Percentiles rank a stretch among this genome's conserved stretches.
These are phyloP conservation scores for Dinochytrium kinnereticum DNA, from an alignment of 371 early-diverging fungal genomes.

Conservation along the genomic window DNA sequence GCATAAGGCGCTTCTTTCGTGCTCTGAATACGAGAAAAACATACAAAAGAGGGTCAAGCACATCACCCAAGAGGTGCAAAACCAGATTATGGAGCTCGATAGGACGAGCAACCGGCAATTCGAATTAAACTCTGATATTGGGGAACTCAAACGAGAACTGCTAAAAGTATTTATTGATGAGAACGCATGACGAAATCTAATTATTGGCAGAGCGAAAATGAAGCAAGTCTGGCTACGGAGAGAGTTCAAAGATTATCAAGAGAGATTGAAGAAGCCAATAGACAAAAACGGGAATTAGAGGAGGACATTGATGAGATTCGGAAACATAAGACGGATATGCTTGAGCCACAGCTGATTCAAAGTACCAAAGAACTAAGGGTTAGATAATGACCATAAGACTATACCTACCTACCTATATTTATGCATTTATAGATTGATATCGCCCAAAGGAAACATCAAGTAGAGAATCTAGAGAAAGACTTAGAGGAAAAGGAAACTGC, in stretches of 20 bases:
- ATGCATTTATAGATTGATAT: slow-evolving; percentile 49
- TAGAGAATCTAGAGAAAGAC: slow-evolving; percentile 64
- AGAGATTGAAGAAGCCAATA: slow-evolving; percentile 55
- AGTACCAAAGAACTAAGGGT: slow-evolving; percentile 64
- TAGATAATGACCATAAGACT: background rate
- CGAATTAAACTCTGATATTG: slow-evolving; percentile 56
- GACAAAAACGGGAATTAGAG: slow-evolving; percentile 43
- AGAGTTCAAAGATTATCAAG: slow-evolving; percentile 48
- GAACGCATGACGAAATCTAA: background rate
- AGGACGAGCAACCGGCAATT: slow-evolving; percentile 50
- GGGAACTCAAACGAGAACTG: slow-evolving; percentile 61
- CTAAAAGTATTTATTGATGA: slow-evolving; percentile 43
- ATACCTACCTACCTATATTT: background rate
- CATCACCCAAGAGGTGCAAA: slow-evolving; percentile 48
- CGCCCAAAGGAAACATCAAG: slow-evolving; percentile 59
- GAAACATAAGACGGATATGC: slow-evolving; percentile 64
- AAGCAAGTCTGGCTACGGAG: slow-evolving; percentile 54
- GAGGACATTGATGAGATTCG: slow-evolving; percentile 64
- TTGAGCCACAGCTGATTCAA: slow-evolving; percentile 63
- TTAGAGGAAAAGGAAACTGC: slow-evolving; percentile 62
- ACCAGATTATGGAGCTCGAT: slow-evolving; percentile 58
- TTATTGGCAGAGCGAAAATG: slow-evolving; percentile 57
- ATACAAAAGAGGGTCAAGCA: slow-evolving; percentile 48
- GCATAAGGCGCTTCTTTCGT: slow-evolving; percentile 47
- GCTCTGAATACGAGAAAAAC: slow-evolving; percentile 53